Percentiles rank a stretch among this genome's conserved stretches.
Evolutionary conservation across 495 filamentous ascomycete species (phyloP).

Genomic region (Massariosphaeria phaeospora): DNA sequence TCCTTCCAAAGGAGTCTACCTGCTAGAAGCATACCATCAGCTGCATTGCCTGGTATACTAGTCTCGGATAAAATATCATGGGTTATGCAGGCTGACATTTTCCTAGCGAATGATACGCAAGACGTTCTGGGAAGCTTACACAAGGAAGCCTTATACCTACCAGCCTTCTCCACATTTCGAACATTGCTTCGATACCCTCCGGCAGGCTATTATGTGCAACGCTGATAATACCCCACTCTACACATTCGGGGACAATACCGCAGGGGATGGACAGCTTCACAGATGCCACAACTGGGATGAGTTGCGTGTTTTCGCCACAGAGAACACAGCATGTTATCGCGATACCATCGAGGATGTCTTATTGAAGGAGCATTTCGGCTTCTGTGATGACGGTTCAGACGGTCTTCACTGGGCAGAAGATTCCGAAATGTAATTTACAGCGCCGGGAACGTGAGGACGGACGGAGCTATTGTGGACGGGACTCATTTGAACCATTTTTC

Average conservation of each 20-base stretch:
- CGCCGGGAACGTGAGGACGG: too few species aligned
- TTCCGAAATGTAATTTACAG: too few species aligned
- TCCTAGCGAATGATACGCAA: neutral
- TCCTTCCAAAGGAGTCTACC: neutral
- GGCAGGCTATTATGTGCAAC: constrained; percentile 13
- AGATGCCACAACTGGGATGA: constrained; percentile 14
- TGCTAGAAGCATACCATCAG: constrained; percentile 10
- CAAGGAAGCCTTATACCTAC: neutral
- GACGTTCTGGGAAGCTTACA: constrained; percentile 4
- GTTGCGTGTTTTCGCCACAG: constrained; percentile 6
- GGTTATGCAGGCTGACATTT: neutral
- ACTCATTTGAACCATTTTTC: too few species aligned
- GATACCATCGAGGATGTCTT: constrained; percentile 5
- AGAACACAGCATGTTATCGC: constrained; percentile 11
- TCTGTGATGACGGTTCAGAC: too few species aligned
- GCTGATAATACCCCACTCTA: constrained; percentile 19
- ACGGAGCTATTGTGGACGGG: too few species aligned
- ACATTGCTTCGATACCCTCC: constrained; percentile 15
- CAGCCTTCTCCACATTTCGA: constrained; percentile 1
- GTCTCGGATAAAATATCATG: neutral
- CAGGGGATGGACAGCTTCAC: constrained; percentile 10
- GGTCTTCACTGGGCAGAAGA: too few species aligned
- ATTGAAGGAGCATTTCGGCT: too few species aligned
- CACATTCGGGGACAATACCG: constrained; percentile 12
- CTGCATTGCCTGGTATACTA: constrained; percentile 12